A percentile compares a stretch with the other conserved stretches of the same genome.
Evolutionary conservation across 495 filamentous ascomycete genomes (phyloP).

Genomic region (Lineolata rhizophorae): DNA sequence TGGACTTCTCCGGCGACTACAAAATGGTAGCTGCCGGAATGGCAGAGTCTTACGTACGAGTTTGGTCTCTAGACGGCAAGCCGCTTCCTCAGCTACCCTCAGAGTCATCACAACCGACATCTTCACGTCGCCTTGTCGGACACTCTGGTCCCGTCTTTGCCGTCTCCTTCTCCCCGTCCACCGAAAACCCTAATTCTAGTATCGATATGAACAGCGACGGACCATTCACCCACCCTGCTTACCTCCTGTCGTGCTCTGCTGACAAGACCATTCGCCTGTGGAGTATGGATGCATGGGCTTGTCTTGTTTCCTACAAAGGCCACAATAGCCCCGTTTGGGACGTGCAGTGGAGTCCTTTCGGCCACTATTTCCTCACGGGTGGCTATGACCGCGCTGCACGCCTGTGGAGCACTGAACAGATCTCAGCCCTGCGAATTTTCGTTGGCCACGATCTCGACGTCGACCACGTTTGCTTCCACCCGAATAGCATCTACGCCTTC

Average conservation of each 20-base stretch:
- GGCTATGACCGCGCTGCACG: constrained; percentile 77
- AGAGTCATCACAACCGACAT: constrained; percentile 24
- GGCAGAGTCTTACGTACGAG: constrained; percentile 79
- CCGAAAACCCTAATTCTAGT: constrained; percentile 24
- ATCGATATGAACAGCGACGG: constrained; percentile 35
- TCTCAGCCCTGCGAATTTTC: constrained; percentile 70
- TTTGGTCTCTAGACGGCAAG: constrained; percentile 74
- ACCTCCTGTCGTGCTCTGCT: constrained; percentile 68
- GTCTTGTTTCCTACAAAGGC: constrained; percentile 77
- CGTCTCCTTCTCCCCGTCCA: constrained; percentile 73
- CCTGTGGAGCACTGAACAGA: constrained; percentile 76
- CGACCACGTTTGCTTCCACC: constrained; percentile 70
- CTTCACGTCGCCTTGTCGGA: constrained; percentile 66
- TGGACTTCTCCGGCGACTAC: constrained; percentile 85
- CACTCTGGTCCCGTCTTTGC: constrained; percentile 77
- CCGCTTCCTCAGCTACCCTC: constrained; percentile 27
- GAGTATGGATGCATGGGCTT: constrained; percentile 77
- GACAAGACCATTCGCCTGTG: constrained; percentile 79
- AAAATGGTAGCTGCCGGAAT: constrained; percentile 69
- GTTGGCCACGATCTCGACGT: constrained; percentile 81
- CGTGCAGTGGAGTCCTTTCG: constrained; percentile 74
- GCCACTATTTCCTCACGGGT: constrained; percentile 82
- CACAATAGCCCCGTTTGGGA: constrained; percentile 80
- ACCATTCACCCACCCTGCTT: constrained; percentile 25
- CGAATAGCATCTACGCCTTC: constrained; percentile 80